Percentiles rank a stretch among this genome's conserved stretches.
Evolutionary conservation across 768 basidiomycete species (phyloP).

Genomic region (Termitomyces sp.): DNA sequence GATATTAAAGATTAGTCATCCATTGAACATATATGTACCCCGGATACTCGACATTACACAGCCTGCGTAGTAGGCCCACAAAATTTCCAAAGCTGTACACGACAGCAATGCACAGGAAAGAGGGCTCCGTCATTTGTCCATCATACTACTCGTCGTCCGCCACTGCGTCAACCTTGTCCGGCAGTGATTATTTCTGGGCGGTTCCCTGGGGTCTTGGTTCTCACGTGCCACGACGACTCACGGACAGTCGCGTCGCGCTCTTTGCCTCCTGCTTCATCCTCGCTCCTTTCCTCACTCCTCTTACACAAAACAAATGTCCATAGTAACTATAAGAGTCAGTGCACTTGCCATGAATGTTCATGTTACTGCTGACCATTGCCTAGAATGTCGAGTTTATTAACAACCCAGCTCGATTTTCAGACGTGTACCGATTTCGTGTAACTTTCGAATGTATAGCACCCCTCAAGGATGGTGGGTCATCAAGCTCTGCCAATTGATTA

Average conservation of each 20-base stretch:
- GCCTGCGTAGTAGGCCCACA: neutral
- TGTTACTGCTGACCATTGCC: neutral
- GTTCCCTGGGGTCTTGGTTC: constrained; percentile 6
- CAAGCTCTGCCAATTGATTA: neutral
- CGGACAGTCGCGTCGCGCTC: constrained; percentile 17
- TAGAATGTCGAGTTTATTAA: constrained; percentile 89
- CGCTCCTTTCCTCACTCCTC: constrained; percentile 3
- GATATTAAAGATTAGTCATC: constrained; percentile 5
- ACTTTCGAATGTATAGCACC: constrained; percentile 96
- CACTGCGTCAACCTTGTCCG: neutral
- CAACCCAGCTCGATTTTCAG: constrained; percentile 88
- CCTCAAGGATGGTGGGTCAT: constrained; percentile 68
- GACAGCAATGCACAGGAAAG: neutral
- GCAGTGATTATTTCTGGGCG: neutral
- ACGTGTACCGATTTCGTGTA: constrained; percentile 88
- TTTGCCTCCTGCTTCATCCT: neutral
- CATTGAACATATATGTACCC: constrained; percentile 6
- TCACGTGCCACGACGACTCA: constrained; percentile 11
- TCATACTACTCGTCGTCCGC: neutral
- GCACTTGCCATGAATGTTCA: neutral
- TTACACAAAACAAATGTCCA: constrained; percentile 41
- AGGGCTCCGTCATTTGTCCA: neutral
- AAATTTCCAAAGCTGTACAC: neutral
- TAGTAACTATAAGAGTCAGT: constrained; percentile 63
- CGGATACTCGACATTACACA: constrained; percentile 4